Conservation (phyloP, 768 basidiomycete species). For the Termitomyces heimii region DNA sequence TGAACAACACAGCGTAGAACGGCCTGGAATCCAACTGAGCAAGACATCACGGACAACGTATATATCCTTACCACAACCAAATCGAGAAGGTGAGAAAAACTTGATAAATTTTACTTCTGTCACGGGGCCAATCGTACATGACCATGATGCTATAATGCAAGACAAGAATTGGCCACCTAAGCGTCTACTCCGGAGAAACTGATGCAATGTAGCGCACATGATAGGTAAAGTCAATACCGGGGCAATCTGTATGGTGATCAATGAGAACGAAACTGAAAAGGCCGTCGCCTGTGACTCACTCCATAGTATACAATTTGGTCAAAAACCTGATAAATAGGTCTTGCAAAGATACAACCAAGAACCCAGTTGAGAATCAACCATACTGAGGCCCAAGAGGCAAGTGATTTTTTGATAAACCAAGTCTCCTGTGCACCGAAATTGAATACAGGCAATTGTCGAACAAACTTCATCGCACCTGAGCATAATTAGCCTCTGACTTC, state of each 20-base stretch:
- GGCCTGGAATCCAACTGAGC: constrained; percentile 32
- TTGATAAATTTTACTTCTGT: constrained; percentile 56
- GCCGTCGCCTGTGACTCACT: constrained; percentile 19
- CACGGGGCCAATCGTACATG: constrained; percentile 67
- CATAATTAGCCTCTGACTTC: constrained; percentile 39
- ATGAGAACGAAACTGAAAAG: not conserved
- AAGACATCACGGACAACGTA: not conserved
- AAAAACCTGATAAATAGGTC: constrained; percentile 29
- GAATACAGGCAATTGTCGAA: not conserved
- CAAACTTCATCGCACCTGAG: constrained; percentile 22
- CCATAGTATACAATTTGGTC: constrained; percentile 63
- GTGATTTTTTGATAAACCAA: constrained; percentile 65
- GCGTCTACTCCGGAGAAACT: not conserved
- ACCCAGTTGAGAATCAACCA: constrained; percentile 71
- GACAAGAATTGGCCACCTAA: not conserved
- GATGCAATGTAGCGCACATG: constrained; percentile 24
- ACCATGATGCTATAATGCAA: constrained; percentile 41
- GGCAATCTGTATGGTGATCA: constrained; percentile 32
- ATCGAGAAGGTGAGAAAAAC: constrained; percentile 47
- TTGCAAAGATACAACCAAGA: constrained; percentile 48
- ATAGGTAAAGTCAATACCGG: constrained; percentile 59
- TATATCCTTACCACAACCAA: constrained; percentile 53
- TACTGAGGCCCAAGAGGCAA: constrained; percentile 56
- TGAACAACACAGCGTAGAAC: constrained; percentile 52
- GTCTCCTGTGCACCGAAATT: constrained; percentile 41